phyloP scores from a whole-genome alignment of 768 basidiomycete species.

The Psilocybe sp. region DNA sequence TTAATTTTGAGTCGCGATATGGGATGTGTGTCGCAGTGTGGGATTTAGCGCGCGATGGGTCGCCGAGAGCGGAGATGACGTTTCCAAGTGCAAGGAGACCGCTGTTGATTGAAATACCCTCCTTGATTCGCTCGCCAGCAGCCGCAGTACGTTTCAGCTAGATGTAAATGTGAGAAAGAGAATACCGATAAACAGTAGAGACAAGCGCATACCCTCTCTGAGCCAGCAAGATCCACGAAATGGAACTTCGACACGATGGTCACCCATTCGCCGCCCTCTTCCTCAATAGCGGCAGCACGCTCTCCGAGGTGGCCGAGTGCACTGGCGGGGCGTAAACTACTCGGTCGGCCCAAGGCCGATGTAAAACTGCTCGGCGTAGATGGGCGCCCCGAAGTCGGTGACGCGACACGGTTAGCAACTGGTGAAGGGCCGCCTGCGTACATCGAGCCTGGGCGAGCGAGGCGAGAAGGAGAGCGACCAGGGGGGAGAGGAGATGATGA shows the following conservation, averaged over 20 bases:
- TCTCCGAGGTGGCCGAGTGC: slow-evolving; percentile 72
- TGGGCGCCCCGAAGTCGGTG: slow-evolving; percentile 77
- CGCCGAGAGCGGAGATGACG: slow-evolving; percentile 96
- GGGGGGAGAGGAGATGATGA: slow-evolving; percentile 77
- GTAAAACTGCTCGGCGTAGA: slow-evolving; percentile 72
- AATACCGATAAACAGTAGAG: neutral
- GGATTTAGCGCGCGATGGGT: slow-evolving; percentile 84
- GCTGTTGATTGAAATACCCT: slow-evolving; percentile 98
- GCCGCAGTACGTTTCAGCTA: slow-evolving; percentile 96
- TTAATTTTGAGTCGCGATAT: slow-evolving; percentile 98
- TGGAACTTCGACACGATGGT: slow-evolving; percentile 95
- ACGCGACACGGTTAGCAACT: slow-evolving; percentile 56
- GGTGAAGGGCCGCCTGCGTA: slow-evolving; percentile 42
- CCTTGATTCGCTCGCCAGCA: slow-evolving; percentile 93
- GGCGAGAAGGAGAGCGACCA: slow-evolving; percentile 72
- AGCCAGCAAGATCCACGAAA: slow-evolving; percentile 97
- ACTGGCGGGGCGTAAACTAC: slow-evolving; percentile 70
- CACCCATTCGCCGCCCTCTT: slow-evolving; percentile 78
- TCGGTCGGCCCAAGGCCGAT: slow-evolving; percentile 68
- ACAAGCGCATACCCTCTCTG: slow-evolving; percentile 71
- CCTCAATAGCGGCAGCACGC: slow-evolving; percentile 41
- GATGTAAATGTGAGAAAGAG: slow-evolving; percentile 8
- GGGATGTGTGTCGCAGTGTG: slow-evolving; percentile 88
- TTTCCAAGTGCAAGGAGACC: slow-evolving; percentile 96
- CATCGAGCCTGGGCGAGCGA: slow-evolving; percentile 81